Base-by-base conservation (phyloP, 2,329 filamentous ascomycete species). In the Aquanectria penicillioides region DNA sequence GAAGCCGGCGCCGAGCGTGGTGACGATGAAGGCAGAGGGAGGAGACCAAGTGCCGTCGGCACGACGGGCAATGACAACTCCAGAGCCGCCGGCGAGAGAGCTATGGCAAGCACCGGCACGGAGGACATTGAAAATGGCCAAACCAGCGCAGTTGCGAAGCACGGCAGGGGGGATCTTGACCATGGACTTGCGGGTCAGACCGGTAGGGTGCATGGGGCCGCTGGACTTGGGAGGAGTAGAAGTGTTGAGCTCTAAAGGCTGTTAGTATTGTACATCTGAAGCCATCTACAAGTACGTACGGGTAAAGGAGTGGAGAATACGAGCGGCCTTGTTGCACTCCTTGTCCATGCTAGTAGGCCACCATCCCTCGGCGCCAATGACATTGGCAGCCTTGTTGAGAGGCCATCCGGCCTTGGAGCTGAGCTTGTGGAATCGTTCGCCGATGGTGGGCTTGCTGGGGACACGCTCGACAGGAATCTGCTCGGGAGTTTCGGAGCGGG, bases 311-410 rank as follows among this genome's bases (percentile, higher is more conserved):
- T 89, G 83, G 57, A 93, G 76, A 44, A 93, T 93, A 23, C 90
- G 83, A 18, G 90, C 90, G 3, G 89, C 89, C 77, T 93, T 93
- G 77, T 90, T 88, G 69, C 87, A 87, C 76, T 93, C 90, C 71
- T 89, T 88, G 68, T 92, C 89, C 66, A 93, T 77, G 5, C 85
- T 86, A 23, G 88, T 90, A 3, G 90, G 90, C 90, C 89, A 92
- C 72, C 91, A 92, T 11, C 89, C 88, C 72, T 93, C 90, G 22
- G 87, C 85, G 59, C 89, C 89, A 36, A 93, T 75, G 63, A 85
- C 84, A 74, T 91, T 89, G 48, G 86, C 88, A 15, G 90, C 77
- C 56, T 82, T 85, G 72, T 92, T 92, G 57, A 91, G 82, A 5
- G 89, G 88, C 12, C 82, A 81, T 9, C 87, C 87, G 23, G 89